Conservation (phyloP, 768 basidiomycete genomes). For the Leccinum sublutescens region DNA sequence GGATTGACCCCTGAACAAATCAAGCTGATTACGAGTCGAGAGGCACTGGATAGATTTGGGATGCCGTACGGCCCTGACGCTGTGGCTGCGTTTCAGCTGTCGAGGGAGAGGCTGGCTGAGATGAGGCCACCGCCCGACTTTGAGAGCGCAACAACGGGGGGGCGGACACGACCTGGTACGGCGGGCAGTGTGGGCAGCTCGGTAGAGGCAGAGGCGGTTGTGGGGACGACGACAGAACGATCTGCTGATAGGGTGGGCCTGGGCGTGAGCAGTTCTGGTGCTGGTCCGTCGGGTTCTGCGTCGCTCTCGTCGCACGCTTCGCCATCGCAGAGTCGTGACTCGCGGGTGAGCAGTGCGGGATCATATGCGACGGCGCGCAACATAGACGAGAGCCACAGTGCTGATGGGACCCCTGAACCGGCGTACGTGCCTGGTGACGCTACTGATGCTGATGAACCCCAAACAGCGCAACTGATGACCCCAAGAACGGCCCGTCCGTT, state of each 20-base stretch:
- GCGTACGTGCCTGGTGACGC: conserved; percentile 1
- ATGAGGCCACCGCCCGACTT: conserved; percentile 50
- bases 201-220: neutral
- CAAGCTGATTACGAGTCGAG: conserved; percentile 65
- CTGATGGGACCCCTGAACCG: neutral
- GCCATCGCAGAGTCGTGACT: conserved; percentile 7
- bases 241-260: neutral
- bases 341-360: conserved; percentile 13
- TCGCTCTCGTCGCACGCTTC: neutral
- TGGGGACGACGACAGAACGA: neutral
- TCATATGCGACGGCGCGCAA: conserved; percentile 16
- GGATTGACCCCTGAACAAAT: conserved; percentile 53
- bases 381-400: neutral
- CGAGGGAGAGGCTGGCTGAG: conserved; percentile 40
- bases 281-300: neutral
- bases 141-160: conserved; percentile 27
- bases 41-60: conserved; percentile 66
- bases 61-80: conserved; percentile 77
- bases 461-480: conserved; percentile 17
- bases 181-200: neutral
- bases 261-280: neutral
- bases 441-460: conserved; percentile 5
- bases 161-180: neutral
- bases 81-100: conserved; percentile 52
- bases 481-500: conserved; percentile 21